Conservation (phyloP, 768 basidiomycete genomes). For the Tylopilus rubrobrunneus region DNA sequence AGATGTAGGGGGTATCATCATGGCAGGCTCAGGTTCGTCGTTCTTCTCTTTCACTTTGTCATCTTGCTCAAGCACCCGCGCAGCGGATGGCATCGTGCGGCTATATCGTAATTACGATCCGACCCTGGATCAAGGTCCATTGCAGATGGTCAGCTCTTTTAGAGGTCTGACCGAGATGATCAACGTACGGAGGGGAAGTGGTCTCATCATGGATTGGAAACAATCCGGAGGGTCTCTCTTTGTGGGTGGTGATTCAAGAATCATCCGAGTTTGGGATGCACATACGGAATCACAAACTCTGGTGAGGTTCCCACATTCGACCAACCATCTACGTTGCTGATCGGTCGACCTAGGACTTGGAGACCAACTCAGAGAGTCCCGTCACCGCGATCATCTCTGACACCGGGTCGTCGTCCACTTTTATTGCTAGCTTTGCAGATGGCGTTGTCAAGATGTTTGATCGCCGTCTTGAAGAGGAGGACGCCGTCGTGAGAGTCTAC, state of each 20-base stretch:
- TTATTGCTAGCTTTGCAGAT: constrained; percentile 90
- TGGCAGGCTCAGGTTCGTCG: constrained; percentile 77
- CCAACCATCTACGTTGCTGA: neutral
- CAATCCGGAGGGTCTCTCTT: constrained; percentile 81
- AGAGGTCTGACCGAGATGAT: constrained; percentile 79
- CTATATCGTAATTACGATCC: constrained; percentile 92
- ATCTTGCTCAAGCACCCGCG: neutral
- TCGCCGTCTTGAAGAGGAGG: constrained; percentile 78
- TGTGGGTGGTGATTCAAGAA: constrained; percentile 87
- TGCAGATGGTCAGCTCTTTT: constrained; percentile 94
- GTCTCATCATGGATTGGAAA: constrained; percentile 91
- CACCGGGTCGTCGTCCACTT: constrained; percentile 67
- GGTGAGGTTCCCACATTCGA: constrained; percentile 41
- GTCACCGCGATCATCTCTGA: constrained; percentile 85
- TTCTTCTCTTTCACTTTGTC: neutral
- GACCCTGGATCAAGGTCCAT: constrained; percentile 58
- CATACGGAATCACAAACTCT: constrained; percentile 76
- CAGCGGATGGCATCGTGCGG: constrained; percentile 90
- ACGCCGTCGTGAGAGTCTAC: constrained; percentile 78
- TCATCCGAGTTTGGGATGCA: constrained; percentile 93
- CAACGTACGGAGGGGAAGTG: constrained; percentile 70
- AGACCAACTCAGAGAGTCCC: constrained; percentile 87
- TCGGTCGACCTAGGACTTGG: constrained; percentile 60
- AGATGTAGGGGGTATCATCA: constrained; percentile 85
- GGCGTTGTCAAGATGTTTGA: constrained; percentile 90